Evolutionary conservation across 208 protist species (phyloP).

Genomic region (Blastocrithidia nonstop): DNA sequence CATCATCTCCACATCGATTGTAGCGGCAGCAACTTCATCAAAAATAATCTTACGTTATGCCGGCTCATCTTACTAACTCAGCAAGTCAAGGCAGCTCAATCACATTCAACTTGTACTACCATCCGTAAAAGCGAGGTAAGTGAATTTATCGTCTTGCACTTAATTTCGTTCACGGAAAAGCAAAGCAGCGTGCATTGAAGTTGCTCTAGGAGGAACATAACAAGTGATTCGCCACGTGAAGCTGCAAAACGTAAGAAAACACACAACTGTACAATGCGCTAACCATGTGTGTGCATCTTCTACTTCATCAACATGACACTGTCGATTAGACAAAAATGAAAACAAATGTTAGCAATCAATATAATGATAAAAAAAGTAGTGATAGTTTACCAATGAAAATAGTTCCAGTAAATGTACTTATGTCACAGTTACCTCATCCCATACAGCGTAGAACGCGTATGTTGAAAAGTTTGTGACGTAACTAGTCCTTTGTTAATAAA

Average conservation of each 20-base stretch:
- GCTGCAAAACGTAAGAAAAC: not conserved
- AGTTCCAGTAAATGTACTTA: not conserved
- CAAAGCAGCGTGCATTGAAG: slow-evolving; percentile 22
- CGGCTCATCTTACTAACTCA: too few species aligned
- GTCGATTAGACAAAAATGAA: too few species aligned
- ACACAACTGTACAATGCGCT: not conserved
- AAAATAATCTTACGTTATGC: too few species aligned
- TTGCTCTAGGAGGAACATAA: slow-evolving; percentile 28
- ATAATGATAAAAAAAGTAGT: too few species aligned
- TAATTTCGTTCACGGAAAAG: slow-evolving; percentile 29
- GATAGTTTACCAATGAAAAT: too few species aligned
- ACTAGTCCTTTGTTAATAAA: too few species aligned
- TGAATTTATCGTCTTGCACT: slow-evolving; percentile 47
- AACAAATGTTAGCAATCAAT: not conserved
- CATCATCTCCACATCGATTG: too few species aligned
- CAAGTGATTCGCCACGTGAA: slow-evolving; percentile 12
- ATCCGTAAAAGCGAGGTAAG: slow-evolving; percentile 36
- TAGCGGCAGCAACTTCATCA: not conserved
- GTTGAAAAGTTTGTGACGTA: slow-evolving; percentile 39
- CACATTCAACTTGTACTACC: slow-evolving; percentile 33
- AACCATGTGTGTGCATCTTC: not conserved
- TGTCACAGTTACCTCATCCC: slow-evolving; percentile 12
- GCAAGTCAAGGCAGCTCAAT: too few species aligned
- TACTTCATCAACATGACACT: too few species aligned
- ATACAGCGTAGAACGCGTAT: slow-evolving; percentile 50